phyloP scores from a whole-genome alignment of 495 filamentous ascomycete genomes.

The Rhizodiscina lignyota region DNA sequence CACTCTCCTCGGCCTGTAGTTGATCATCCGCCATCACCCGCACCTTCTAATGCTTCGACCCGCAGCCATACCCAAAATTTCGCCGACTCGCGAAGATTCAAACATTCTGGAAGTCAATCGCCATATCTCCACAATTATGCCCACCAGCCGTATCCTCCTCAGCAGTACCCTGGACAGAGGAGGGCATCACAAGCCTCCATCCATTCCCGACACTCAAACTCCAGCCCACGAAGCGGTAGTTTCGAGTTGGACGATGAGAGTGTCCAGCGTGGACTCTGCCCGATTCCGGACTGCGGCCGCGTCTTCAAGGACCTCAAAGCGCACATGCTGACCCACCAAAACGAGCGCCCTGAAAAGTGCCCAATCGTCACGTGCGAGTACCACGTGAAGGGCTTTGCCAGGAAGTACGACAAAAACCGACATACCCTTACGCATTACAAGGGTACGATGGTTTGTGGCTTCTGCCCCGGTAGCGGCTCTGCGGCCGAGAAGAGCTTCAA shows the following conservation, averaged over 20 bases:
- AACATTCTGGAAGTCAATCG: slow-evolving; percentile 15
- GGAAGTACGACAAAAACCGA: slow-evolving; percentile 98
- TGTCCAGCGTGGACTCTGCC: slow-evolving; percentile 57
- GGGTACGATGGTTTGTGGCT: slow-evolving; percentile 97
- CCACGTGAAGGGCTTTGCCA: slow-evolving; percentile 84
- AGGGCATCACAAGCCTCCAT: slow-evolving; percentile 39
- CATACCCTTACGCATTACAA: slow-evolving; percentile 98
- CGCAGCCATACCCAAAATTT: slow-evolving; percentile 13
- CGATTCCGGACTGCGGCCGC: slow-evolving; percentile 68
- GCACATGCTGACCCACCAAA: slow-evolving; percentile 92
- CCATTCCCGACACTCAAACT: slow-evolving; percentile 36
- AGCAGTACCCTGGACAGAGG: slow-evolving; percentile 25
- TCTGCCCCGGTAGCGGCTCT: slow-evolving; percentile 85
- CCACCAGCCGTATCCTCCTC: slow-evolving; percentile 20
- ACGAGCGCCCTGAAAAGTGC: slow-evolving; percentile 89
- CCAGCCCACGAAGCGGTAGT: slow-evolving; percentile 34
- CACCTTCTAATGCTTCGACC: slow-evolving; percentile 10
- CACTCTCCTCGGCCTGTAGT: slow-evolving; percentile 15
- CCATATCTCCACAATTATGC: slow-evolving; percentile 24
- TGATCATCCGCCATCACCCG: slow-evolving; percentile 22
- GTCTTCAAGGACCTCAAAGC: slow-evolving; percentile 91
- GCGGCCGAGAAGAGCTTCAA: slow-evolving; percentile 97
- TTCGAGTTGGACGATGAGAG: slow-evolving; percentile 43
- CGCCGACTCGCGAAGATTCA: slow-evolving; percentile 8
- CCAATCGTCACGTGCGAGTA: slow-evolving; percentile 91